Evolutionary conservation across 176 grass and related monocot species (phyloP), one percentile per base, ranked within the genome.

Genomic region (Phoenix dactylifera): DNA sequence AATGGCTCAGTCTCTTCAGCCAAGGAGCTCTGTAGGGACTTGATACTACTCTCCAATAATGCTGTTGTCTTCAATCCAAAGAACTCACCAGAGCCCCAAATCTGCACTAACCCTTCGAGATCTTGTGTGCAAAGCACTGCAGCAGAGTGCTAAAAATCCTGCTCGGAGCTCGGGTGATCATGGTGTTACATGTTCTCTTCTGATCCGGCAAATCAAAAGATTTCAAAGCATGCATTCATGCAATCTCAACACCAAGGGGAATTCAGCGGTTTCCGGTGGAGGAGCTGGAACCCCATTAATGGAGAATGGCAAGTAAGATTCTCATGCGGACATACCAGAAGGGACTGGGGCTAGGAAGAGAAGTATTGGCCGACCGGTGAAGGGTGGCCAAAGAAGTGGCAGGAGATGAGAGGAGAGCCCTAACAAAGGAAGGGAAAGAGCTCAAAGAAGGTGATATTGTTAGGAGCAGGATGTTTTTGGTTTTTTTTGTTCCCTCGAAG

Each of bases 11-110:
- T 82, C 50, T 89, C 85, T 83, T 95, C 76, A 68, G 60, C 78
- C 16, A 77, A 89, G 54, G 81, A 95, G 54, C 83, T 95, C 39
- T 68, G 85, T 26, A 85, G 82, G 72, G 89, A 95, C 50, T 29
- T 95, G 61, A 82, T 95, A 3, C 50, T 89, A 67, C 83, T 95
- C 58, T 78, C 81, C 52, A 89, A 83, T 63, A 95, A 95, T 72
- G 69, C 84, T 23, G 64, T 85, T 22, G 61, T 75, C 14, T 83
- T 89, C 72, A 89, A 80, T 56, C 81, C 85, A 26, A 89, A 83
- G 80, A 61, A 74, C 70, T 83, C 85, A 50, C 60, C 80, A 14
- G 85, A 95, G 57, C 73, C 73, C 83, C 69, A 83, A 77, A 74
- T 83, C 89, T 2, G 89, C 89, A 7, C 67, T 89, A 55, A 61